Evolutionary conservation across 352 stramenopile genomes (phyloP), one percentile per base, ranked within the genome.

Genomic region (Globisporangium polare): DNA sequence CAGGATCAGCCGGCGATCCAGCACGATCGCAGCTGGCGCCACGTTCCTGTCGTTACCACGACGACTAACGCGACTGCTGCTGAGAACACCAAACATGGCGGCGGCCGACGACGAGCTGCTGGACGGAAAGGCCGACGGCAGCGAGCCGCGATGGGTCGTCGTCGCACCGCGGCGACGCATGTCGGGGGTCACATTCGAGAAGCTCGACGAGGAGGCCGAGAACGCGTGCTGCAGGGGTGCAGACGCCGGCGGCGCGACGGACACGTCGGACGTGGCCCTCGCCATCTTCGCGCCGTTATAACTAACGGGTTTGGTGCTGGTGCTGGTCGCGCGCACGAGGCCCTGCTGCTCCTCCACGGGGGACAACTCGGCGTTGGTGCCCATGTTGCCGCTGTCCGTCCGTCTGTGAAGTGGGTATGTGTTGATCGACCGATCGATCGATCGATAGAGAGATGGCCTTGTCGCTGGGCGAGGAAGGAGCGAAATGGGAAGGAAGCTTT

Each of bases 1-100:
- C 5, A 88, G 75, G 17, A 92, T 61, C 52, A 92, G 65, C 5
- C 77, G 76, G 1, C 82, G 80, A 58, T 92, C 82, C 45, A 92
- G 50, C 37, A 86, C 77, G 37, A 82, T 65, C 26, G 68, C 12
- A 3, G 24, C 22, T 17, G 45, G 27, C 18, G 43, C 18, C 22
- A 37, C 29, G 27, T 31, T 31, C 26, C n/a, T 59, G 20, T 10
- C 41, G 47, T 37, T 64, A 12, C 53, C 29, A 7, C 22, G 24
- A 18, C 59, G 59, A n/a, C 18, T 27, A 22, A 49, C 20, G 47
- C 35, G 35, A 18, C 60, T 47, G 49, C 60, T 41, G 18, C 39
- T 60, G 12, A 24, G 47, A 26, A n/a, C 26, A 22, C 46, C 47
- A 22, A 63, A 63, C 29, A 63, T 49, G 4, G 29, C 29, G 29